These are phyloP conservation scores for Pseudogymnoascus sp. DNA, from an alignment of 2,329 filamentous ascomycete species.

Conservation along the genomic window DNA sequence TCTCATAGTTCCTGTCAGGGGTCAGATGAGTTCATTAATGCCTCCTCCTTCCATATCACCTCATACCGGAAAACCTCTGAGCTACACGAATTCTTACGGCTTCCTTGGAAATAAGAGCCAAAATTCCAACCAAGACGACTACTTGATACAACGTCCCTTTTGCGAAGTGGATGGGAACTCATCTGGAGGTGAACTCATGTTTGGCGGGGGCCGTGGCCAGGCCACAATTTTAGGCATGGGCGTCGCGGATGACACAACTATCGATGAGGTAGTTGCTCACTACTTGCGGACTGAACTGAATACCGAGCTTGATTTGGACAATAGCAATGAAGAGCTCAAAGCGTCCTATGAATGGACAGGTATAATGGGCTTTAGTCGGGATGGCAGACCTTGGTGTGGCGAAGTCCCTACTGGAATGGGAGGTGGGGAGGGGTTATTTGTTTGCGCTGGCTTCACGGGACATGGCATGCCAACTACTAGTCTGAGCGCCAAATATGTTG, in stretches of 20 bases:
- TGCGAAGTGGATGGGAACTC: conserved; percentile 9
- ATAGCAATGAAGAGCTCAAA: conserved; percentile 36
- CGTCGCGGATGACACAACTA: conserved; percentile 49
- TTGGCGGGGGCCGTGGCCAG: conserved; percentile 60
- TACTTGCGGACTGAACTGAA: conserved; percentile 26
- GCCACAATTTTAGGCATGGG: conserved; percentile 47
- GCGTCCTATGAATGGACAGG: conserved; percentile 60
- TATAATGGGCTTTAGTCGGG: conserved; percentile 69
- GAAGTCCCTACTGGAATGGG: conserved; percentile 44
- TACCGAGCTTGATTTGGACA: conserved; percentile 23
- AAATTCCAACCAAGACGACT: conserved; percentile 53
- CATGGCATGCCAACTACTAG: conserved; percentile 73
- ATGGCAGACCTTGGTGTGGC: conserved; percentile 64
- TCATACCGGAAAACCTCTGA: conserved; percentile 21
- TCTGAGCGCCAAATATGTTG: conserved; percentile 56
- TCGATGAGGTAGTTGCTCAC: conserved; percentile 40
- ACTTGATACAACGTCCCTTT: conserved; percentile 62
- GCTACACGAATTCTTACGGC: conserved; percentile 39
- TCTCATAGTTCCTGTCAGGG: conserved; percentile 69
- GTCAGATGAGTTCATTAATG: conserved; percentile 60
- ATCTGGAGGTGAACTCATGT: conserved; percentile 52
- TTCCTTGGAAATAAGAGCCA: conserved; percentile 45
- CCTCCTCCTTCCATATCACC: conserved; percentile 40
- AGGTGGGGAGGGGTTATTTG: conserved; percentile 50
- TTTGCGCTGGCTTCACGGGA: conserved; percentile 61